Evolutionary conservation across 2,329 filamentous ascomycete species (phyloP), one percentile per base, ranked within the genome.

Genomic region (Cladorrhinum sp.): DNA sequence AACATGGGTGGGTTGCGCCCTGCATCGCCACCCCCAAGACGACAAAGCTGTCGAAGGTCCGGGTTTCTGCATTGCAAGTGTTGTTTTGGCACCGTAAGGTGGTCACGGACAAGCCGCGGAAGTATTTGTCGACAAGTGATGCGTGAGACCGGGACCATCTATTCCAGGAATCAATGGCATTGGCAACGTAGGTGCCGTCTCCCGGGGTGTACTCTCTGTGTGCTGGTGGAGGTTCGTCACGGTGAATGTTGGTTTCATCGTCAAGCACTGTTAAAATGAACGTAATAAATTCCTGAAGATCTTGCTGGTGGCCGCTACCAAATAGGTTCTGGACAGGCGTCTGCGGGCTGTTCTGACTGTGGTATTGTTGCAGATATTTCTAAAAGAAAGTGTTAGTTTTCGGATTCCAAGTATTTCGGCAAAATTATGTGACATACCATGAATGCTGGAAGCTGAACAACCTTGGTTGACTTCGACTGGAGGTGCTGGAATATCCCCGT

Each of bases 221-320:
- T 20, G n/a, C 3, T 16, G 16, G 41, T 6, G 7, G 9, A 16
- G 4, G 4, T 22, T 50, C 20, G 61, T 87, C 78, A n/a, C 79
- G 76, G 13, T 73, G 73, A 24, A 72, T 72, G 71, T 96, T 96
- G 4, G 96, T 87, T 74, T 99, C 95, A 70, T 95, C 90, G 67
- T 93, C 89, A 12, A 98, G 79, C 65, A 89, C 87, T 57, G 91
- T 87, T 38, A 96, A 81, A 24, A 97, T 74, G 70, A 96, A 96
- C 50, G 87, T 86, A 66, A 93, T 87, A 67, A 96, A 96, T 69
- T 98, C 95, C 65, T 93, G 90, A 1, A 92, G 89, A 70, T 99
- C 95, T 75, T 98, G 95, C 71, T 98, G 93, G 54, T 85, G 78
- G 23, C 81, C 80, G 45, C 91, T 88, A 13, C 88, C 90, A 77